These are phyloP conservation scores for Aspergillus leporis DNA, from an alignment of 495 filamentous ascomycete species.

Conservation along the genomic window DNA sequence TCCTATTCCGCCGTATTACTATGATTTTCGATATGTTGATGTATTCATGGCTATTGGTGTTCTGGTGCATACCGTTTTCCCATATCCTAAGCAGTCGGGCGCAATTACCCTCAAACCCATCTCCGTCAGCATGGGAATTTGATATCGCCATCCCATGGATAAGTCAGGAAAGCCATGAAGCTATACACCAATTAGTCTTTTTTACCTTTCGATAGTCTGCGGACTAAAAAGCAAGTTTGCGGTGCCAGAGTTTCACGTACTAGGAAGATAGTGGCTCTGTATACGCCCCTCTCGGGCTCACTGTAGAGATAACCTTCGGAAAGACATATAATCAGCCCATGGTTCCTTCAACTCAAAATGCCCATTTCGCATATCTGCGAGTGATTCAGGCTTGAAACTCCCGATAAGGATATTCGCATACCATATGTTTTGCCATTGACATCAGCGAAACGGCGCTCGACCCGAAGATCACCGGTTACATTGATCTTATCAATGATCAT, in stretches of 20 bases:
- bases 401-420: slow-evolving; percentile 23
- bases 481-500: slow-evolving; percentile 62
- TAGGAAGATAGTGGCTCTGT: slow-evolving; percentile 65
- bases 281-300: slow-evolving; percentile 52
- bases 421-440: slow-evolving; percentile 67
- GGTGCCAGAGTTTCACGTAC: slow-evolving; percentile 31
- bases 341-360: slow-evolving; percentile 1
- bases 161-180: slow-evolving; percentile 71
- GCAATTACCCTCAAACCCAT: slow-evolving; percentile 71
- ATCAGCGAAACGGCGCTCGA: slow-evolving; percentile 58
- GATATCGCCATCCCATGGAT: slow-evolving; percentile 74
- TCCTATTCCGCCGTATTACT: slow-evolving; percentile 43
- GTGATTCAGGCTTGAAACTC: neutral
- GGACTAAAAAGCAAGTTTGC: neutral
- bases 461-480: slow-evolving; percentile 59
- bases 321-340: slow-evolving; percentile 16
- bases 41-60: neutral
- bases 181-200: slow-evolving; percentile 24
- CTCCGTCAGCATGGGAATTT: slow-evolving; percentile 74
- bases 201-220: neutral
- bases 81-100: slow-evolving; percentile 81
- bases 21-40: neutral
- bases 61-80: slow-evolving; percentile 58
- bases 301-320: slow-evolving; percentile 63
- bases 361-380: neutral